A percentile compares a stretch with the other conserved stretches of the same genome.
Evolutionary conservation across 257 asterid species (phyloP).

Genomic region (Solanum bulbocastanum): DNA sequence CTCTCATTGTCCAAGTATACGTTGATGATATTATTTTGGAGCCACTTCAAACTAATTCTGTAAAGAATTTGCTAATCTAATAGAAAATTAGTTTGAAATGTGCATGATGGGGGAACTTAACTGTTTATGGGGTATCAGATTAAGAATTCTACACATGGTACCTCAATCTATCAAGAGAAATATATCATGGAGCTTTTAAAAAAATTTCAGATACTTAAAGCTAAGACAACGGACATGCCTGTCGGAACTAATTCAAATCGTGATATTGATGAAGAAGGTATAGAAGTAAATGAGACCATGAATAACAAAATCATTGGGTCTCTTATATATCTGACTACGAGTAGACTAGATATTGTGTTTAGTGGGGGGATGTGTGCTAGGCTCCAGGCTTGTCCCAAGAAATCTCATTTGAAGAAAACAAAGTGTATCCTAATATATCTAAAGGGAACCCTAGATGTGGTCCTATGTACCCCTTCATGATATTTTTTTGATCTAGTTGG

Average conservation of each 20-base stretch:
- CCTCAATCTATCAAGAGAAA: not conserved
- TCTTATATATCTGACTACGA: not conserved
- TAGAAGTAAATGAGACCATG: not conserved
- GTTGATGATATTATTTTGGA: not conserved
- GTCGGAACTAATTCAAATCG: not conserved
- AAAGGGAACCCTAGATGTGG: not conserved
- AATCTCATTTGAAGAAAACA: not conserved
- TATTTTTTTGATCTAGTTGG: not conserved
- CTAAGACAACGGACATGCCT: not conserved
- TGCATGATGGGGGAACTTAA: not conserved
- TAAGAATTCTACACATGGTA: not conserved
- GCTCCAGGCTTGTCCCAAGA: not conserved
- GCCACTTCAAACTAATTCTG: not conserved
- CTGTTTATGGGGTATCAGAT: not conserved
- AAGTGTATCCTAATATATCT: not conserved
- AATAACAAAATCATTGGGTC: not conserved
- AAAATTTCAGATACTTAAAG: not conserved
- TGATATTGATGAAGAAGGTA: not conserved
- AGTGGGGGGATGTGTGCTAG: not conserved
- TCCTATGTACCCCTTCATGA: not conserved
- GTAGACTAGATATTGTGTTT: not conserved
- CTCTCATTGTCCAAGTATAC: not conserved
- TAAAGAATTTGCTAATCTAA: too few species aligned
- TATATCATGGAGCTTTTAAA: not conserved
- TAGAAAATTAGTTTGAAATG: not conserved